phyloP scores from a whole-genome alignment of 208 protist genomes.

The Balamuthia mandrillaris region DNA sequence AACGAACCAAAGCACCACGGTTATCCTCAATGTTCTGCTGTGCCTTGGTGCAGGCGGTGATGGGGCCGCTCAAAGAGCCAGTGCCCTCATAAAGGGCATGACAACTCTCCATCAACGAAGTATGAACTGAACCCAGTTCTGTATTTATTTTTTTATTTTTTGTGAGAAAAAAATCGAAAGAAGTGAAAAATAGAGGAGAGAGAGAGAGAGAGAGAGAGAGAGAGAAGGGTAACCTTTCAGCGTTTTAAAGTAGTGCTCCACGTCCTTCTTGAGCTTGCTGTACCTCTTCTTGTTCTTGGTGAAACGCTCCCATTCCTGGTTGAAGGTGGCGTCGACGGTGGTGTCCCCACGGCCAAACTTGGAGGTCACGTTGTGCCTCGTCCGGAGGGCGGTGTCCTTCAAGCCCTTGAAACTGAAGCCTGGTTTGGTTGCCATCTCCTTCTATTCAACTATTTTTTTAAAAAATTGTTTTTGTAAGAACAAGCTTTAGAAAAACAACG shows the following conservation, averaged over 20 bases:
- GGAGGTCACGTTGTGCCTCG: slow-evolving; percentile 22
- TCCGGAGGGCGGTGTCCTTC: neutral
- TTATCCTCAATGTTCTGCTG: too few species aligned
- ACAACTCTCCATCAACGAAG: neutral
- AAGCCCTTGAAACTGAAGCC: neutral
- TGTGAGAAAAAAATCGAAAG: too few species aligned
- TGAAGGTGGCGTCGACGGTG: slow-evolving; percentile 27
- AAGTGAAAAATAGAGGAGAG: too few species aligned
- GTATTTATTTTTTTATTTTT: too few species aligned
- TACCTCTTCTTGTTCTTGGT: slow-evolving; percentile 11
- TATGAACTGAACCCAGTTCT: neutral
- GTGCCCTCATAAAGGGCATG: neutral
- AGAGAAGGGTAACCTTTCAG: neutral
- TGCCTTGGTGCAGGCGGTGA: too few species aligned
- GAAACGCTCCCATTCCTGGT: slow-evolving; percentile 4
- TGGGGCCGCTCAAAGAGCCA: too few species aligned
- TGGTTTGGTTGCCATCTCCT: slow-evolving; percentile 13
- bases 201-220: neutral
- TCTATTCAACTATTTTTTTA: neutral
- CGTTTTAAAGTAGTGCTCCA: slow-evolving; percentile 17
- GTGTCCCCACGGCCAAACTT: neutral
- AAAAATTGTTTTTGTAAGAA: too few species aligned
- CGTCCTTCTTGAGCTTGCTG: slow-evolving; percentile 12
- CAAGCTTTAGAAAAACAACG: too few species aligned
- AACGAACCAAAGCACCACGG: too few species aligned